phyloP scores from a whole-genome alignment of 495 filamentous ascomycete genomes.

The Trichocladium antarcticum region DNA sequence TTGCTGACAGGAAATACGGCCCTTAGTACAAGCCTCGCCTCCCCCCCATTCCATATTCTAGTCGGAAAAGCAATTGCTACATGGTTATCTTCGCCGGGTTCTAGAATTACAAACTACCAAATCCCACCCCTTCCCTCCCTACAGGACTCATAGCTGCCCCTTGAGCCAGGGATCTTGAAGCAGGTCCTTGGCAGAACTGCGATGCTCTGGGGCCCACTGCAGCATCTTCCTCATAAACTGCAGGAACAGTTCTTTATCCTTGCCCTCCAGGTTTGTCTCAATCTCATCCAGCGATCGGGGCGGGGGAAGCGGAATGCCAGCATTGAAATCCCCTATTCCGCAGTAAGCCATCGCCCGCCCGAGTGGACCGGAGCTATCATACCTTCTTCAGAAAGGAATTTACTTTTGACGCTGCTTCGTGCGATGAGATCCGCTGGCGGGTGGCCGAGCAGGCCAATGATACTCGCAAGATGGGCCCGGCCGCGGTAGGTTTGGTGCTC shows the following conservation, averaged over 20 bases:
- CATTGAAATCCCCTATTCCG: slow-evolving; percentile 24
- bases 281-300: slow-evolving; percentile 22
- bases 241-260: slow-evolving; percentile 35
- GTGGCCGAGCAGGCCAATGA: background rate
- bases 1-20: too few relatives aligned
- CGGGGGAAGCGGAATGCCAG: slow-evolving; percentile 21
- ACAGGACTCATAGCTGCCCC: background rate
- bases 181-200: slow-evolving; percentile 36
- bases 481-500: slow-evolving; percentile 30
- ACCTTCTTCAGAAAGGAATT: background rate
- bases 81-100: too few relatives aligned
- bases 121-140: background rate
- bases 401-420: background rate
- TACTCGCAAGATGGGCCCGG: slow-evolving; percentile 1
- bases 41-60: too few relatives aligned
- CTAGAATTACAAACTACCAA: too few relatives aligned
- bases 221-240: slow-evolving; percentile 37
- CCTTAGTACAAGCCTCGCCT: too few relatives aligned
- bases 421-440: background rate
- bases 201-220: slow-evolving; percentile 38
- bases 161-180: slow-evolving; percentile 34
- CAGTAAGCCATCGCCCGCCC: background rate
- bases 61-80: too few relatives aligned
- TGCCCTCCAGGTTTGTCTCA: slow-evolving; percentile 28
- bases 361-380: background rate